These are phyloP conservation scores for Boletellus ananas DNA, from an alignment of 768 basidiomycete genomes.

Conservation along the genomic window DNA sequence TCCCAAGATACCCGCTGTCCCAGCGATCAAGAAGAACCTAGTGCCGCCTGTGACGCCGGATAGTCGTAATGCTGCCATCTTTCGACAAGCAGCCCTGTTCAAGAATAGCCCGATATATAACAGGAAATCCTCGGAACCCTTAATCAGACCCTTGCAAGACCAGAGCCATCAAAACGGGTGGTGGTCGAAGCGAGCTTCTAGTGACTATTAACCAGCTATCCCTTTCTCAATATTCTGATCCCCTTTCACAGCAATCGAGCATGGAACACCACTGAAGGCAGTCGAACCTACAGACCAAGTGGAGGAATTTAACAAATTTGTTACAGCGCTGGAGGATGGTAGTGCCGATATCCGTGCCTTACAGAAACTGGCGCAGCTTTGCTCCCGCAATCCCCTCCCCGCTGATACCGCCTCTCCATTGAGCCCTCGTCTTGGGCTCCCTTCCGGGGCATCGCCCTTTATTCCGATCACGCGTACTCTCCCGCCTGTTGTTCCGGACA, in stretches of 20 bases:
- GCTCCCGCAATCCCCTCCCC: slow-evolving; percentile 52
- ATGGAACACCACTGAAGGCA: slow-evolving; percentile 43
- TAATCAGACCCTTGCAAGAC: slow-evolving; percentile 68
- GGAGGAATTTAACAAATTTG: slow-evolving; percentile 51
- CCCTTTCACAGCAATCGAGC: slow-evolving; percentile 34
- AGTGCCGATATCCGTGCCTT: slow-evolving; percentile 51
- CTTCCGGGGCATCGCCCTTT: slow-evolving; percentile 58
- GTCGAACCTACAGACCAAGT: slow-evolving; percentile 37
- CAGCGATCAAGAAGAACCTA: slow-evolving; percentile 30
- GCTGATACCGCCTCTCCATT: slow-evolving; percentile 45
- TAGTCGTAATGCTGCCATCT: slow-evolving; percentile 51
- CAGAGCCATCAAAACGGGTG: slow-evolving; percentile 70
- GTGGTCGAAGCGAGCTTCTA: slow-evolving; percentile 75
- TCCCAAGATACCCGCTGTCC: slow-evolving; percentile 33
- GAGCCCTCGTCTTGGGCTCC: slow-evolving; percentile 48
- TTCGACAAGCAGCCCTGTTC: slow-evolving; percentile 76
- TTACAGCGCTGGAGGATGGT: slow-evolving; percentile 51
- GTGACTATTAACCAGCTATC: slow-evolving; percentile 42
- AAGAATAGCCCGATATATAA: slow-evolving; percentile 72
- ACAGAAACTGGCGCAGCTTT: slow-evolving; percentile 63
- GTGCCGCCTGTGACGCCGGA: slow-evolving; percentile 61
- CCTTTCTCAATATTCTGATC: slow-evolving; percentile 9
- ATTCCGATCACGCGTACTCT: slow-evolving; percentile 34
- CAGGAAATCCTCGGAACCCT: slow-evolving; percentile 45
- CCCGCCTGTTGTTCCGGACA: slow-evolving; percentile 46